These are phyloP conservation scores for Pleomassaria siparia DNA, from an alignment of 2,329 filamentous ascomycete species.

Conservation along the genomic window DNA sequence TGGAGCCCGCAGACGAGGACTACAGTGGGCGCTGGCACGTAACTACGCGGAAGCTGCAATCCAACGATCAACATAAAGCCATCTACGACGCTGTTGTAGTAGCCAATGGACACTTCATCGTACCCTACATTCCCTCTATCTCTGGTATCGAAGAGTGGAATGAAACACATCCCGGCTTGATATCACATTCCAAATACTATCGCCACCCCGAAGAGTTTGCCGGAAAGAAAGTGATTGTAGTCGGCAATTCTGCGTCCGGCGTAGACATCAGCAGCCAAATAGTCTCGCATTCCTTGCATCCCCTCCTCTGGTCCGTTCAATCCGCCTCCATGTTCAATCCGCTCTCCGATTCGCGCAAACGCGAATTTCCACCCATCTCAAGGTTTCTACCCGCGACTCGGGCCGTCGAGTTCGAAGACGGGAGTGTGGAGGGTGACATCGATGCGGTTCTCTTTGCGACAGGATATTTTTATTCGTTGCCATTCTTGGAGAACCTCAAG, in stretches of 20 bases:
- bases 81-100: slow-evolving; percentile 58
- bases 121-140: slow-evolving; percentile 49
- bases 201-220: slow-evolving; percentile 64
- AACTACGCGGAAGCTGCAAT: slow-evolving; percentile 54
- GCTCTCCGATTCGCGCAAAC: slow-evolving; percentile 54
- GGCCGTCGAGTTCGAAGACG: slow-evolving; percentile 68
- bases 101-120: slow-evolving; percentile 52
- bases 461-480: slow-evolving; percentile 83
- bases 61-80: slow-evolving; percentile 43
- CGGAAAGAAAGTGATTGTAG: slow-evolving; percentile 73
- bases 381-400: slow-evolving; percentile 56
- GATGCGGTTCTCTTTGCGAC: slow-evolving; percentile 86
- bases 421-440: slow-evolving; percentile 64
- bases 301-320: slow-evolving; percentile 64
- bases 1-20: slow-evolving; percentile 44
- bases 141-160: slow-evolving; percentile 46
- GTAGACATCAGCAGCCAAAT: slow-evolving; percentile 83
- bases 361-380: slow-evolving; percentile 57
- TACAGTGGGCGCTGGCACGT: slow-evolving; percentile 59
- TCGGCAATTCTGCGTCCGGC: slow-evolving; percentile 83
- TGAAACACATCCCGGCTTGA: slow-evolving; percentile 37
- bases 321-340: slow-evolving; percentile 49
- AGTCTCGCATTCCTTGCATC: slow-evolving; percentile 58
- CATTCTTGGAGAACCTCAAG: slow-evolving; percentile 63
- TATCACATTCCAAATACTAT: slow-evolving; percentile 72